These are phyloP conservation scores for Venturia oleaginea DNA, from an alignment of 2,329 filamentous ascomycete genomes.

Conservation along the genomic window DNA sequence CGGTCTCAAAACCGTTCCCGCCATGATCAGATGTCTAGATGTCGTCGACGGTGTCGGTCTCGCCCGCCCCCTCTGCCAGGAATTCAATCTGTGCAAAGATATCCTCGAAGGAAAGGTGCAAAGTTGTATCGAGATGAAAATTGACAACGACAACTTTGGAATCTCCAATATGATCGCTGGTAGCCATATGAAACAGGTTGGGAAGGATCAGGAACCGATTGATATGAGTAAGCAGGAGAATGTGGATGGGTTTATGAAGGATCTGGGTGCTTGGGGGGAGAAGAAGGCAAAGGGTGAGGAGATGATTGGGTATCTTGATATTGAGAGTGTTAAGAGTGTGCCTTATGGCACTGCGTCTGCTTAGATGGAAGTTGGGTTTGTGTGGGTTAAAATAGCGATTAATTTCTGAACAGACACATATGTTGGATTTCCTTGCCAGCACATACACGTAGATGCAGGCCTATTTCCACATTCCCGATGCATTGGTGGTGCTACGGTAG, in stretches of 20 bases:
- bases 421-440: too few relatives aligned
- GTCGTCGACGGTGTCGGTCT: conserved; percentile 52
- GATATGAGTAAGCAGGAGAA: conserved; percentile 42
- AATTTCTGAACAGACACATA: too few relatives aligned
- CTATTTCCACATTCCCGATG: too few relatives aligned
- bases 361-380: too few relatives aligned
- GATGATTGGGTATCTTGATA: conserved; percentile 34
- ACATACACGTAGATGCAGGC: too few relatives aligned
- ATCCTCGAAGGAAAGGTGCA: conserved; percentile 38
- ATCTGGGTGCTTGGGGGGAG: conserved; percentile 35
- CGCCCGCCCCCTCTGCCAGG: conserved; percentile 44
- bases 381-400: too few relatives aligned
- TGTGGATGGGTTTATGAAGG: conserved; percentile 37
- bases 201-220: conserved; percentile 44
- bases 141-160: conserved; percentile 46
- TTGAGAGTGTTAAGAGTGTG: conserved; percentile 27
- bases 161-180: conserved; percentile 38
- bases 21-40: conserved; percentile 48
- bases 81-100: conserved; percentile 37
- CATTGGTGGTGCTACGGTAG: too few relatives aligned
- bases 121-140: conserved; percentile 38
- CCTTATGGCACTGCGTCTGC: conserved; percentile 27
- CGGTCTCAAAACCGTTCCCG: conserved; percentile 45
- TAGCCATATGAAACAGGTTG: conserved; percentile 44
- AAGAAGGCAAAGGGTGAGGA: conserved; percentile 32